Evolutionary conservation across 169 alveolate species (phyloP).

Genomic region (Sarcocystis neurona): DNA sequence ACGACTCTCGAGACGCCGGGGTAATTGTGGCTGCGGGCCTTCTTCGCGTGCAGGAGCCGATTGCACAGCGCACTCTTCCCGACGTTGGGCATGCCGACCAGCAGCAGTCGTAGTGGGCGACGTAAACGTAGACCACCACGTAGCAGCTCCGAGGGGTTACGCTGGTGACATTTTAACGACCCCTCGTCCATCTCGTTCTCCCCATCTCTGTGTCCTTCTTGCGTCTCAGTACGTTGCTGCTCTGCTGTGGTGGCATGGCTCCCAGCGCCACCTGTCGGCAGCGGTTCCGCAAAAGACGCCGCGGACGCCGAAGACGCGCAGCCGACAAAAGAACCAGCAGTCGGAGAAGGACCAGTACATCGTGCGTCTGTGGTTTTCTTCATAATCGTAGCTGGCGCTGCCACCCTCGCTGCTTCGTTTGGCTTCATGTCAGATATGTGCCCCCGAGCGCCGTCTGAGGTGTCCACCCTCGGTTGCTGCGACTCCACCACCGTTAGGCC

Average conservation of each 20-base stretch:
- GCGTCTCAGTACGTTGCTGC: neutral
- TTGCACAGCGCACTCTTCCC: conserved; percentile 82
- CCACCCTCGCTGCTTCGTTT: too few relatives aligned
- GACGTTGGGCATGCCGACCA: conserved; percentile 82
- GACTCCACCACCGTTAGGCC: too few relatives aligned
- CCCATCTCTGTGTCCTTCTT: neutral
- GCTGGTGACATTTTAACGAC: neutral
- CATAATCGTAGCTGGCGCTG: too few relatives aligned
- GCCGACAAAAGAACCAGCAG: too few relatives aligned
- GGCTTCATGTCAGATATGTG: too few relatives aligned
- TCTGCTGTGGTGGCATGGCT: neutral
- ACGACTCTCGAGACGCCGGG: conserved; percentile 78
- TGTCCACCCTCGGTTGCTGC: too few relatives aligned
- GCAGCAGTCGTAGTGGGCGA: conserved; percentile 76
- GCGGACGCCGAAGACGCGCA: too few relatives aligned
- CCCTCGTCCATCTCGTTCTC: neutral
- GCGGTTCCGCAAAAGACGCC: too few relatives aligned
- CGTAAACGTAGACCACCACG: conserved; percentile 28
- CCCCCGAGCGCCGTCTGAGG: too few relatives aligned
- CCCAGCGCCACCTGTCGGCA: neutral
- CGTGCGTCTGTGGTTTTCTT: too few relatives aligned
- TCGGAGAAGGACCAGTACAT: too few relatives aligned
- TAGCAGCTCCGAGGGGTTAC: neutral
- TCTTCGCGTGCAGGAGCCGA: conserved; percentile 75
- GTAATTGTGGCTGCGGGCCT: conserved; percentile 74